A percentile compares a stretch with the other conserved stretches of the same genome.
Evolutionary conservation across 441 rosid genomes (phyloP).

Genomic region (Eutrema salsugineum): DNA sequence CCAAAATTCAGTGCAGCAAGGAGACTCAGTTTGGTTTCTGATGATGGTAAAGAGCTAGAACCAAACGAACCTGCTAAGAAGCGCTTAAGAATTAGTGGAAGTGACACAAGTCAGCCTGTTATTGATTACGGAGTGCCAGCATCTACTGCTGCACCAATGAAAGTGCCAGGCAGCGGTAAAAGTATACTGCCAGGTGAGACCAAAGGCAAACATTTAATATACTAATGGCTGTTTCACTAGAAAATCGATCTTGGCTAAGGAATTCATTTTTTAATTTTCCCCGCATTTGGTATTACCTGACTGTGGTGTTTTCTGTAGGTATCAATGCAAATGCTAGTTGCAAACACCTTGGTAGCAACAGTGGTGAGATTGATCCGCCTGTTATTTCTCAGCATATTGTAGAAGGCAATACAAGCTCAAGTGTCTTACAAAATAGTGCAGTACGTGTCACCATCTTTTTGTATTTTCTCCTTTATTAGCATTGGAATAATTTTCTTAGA

Average conservation of each 20-base stretch:
- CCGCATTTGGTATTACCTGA: constrained; percentile 11
- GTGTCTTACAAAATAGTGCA: constrained; percentile 30
- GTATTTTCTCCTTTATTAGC: constrained; percentile 5
- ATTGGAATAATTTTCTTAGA: not conserved
- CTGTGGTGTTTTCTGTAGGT: constrained; percentile 47
- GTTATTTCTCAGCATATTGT: constrained; percentile 33
- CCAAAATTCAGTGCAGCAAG: constrained; percentile 26
- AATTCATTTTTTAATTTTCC: constrained; percentile 23
- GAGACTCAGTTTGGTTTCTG: constrained; percentile 36
- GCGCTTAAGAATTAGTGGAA: constrained; percentile 47
- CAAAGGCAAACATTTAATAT: not conserved
- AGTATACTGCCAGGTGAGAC: constrained; percentile 40
- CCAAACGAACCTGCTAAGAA: constrained; percentile 61
- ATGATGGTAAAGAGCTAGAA: constrained; percentile 38
- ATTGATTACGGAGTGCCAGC: constrained; percentile 30
- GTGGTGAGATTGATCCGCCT: constrained; percentile 37
- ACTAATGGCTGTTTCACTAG: constrained; percentile 29
- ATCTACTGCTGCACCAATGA: constrained; percentile 35
- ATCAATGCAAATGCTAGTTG: constrained; percentile 32
- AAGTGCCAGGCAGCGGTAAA: constrained; percentile 34
- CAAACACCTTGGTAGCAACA: constrained; percentile 37
- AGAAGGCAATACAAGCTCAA: constrained; percentile 29
- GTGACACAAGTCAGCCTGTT: constrained; percentile 37
- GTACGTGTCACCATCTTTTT: constrained; percentile 36
- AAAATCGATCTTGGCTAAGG: constrained; percentile 31